Evolutionary conservation across 768 basidiomycete genomes (phyloP), one percentile per base, ranked within the genome.

Genomic region (Tricholoma matsutake): DNA sequence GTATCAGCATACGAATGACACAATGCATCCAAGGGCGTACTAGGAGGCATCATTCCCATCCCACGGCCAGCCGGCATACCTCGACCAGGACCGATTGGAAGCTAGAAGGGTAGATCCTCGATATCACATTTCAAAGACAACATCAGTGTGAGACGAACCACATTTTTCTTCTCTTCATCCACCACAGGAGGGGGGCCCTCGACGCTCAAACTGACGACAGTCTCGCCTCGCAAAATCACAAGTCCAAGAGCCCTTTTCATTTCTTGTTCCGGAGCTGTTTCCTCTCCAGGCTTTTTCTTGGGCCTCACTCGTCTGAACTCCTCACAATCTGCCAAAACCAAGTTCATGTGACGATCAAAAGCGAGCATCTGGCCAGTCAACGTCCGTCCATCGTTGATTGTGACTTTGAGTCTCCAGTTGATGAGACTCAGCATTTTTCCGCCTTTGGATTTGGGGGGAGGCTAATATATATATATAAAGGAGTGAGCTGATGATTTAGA

Each of bases 261-360:
- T 79, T 98, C 96, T 75, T 96, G 94, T 73, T 88, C 86, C 1
- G 85, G 85, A 6, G 84, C 86, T 4, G 86, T 83, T 72, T 88
- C 92, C 76, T 86, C 88, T 28, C 91, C 92, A 13, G 85, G 72
- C 79, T 96, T 92, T 81, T 94, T 94, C 82, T 98, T 98, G 39
- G 91, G 90, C 65, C 91, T 80, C 43, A 98, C 88, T 65, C 91
- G 87, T 69, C 97, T 80, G 73, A 98, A 99, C 76, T 99, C 97
- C 76, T 99, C 97, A 71, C 96, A 98, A 68, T 98, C 97, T 14
- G 96, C 95, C 58, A 99, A 79, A 49, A 99, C 97, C 67, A 99
- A 82, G 78, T 99, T 99, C 97, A 98, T 99, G 77, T 99, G 97
- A 71, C 92, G 89, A 80, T 99, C 97, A 74, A 98, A 99, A 56